A percentile compares a stretch with the other conserved stretches of the same genome.
These are phyloP conservation scores for Alternaria sp. DNA, from an alignment of 2,329 filamentous ascomycete species.

Conservation along the genomic window DNA sequence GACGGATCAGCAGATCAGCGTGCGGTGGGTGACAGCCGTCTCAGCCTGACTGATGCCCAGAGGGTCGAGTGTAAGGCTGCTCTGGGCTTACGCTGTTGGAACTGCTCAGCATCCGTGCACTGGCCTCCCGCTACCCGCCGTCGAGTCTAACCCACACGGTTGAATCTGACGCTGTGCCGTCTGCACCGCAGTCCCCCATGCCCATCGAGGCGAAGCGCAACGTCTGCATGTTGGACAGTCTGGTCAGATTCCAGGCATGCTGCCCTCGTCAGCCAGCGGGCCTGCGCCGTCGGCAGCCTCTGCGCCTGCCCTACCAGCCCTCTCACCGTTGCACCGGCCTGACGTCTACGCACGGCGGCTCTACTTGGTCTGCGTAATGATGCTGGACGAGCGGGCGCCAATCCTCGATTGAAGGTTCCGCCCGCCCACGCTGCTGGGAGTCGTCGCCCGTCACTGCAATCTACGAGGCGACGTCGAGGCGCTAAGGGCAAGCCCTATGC, in stretches of 20 bases:
- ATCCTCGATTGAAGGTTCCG: conserved; percentile 22
- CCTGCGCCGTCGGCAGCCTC: conserved; percentile 12
- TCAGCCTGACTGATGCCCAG: conserved; percentile 9
- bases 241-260: conserved; percentile 4
- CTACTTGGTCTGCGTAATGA: conserved; percentile 14
- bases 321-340: conserved; percentile 16
- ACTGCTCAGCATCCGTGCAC: conserved; percentile 3
- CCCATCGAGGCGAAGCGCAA: background rate
- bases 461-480: background rate
- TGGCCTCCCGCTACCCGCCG: conserved; percentile 21
- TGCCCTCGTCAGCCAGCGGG: conserved; percentile 8
- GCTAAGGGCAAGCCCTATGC: conserved; percentile 14
- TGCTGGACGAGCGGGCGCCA: conserved; percentile 27
- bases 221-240: conserved; percentile 10
- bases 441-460: conserved; percentile 7
- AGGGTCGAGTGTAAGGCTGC: conserved; percentile 28
- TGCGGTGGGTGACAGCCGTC: background rate
- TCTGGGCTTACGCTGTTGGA: conserved; percentile 7
- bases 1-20: conserved; percentile 11
- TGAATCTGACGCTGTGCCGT: conserved; percentile 12
- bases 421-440: conserved; percentile 24
- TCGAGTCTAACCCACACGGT: conserved; percentile 6
- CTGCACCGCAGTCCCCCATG: conserved; percentile 5
- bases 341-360: conserved; percentile 24
- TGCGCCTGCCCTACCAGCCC: conserved; percentile 10